A percentile compares a stretch with the other conserved stretches of the same genome.
Conservation (phyloP, 108 stramenopile genomes). For the Nannochloropsis gaditana region DNA sequence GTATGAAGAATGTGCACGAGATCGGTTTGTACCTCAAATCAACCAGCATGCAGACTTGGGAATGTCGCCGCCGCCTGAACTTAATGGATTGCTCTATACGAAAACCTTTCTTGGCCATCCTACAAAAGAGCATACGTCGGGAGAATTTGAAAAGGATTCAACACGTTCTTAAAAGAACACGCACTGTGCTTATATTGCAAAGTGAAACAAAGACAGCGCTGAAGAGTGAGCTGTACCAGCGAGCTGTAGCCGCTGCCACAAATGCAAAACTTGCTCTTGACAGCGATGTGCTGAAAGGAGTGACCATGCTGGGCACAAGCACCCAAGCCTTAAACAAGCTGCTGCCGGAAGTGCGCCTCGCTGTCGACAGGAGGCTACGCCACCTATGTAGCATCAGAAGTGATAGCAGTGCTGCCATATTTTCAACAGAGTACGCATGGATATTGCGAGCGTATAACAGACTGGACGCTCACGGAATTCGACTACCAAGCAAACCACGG, state of each 20-base stretch:
- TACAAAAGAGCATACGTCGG: background rate
- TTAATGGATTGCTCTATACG: background rate
- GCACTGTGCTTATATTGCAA: background rate
- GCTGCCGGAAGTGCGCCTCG: background rate
- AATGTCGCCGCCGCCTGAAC: background rate
- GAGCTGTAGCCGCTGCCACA: background rate
- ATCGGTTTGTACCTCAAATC: background rate
- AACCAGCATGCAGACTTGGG: background rate
- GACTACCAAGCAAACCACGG: background rate
- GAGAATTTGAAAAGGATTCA: background rate
- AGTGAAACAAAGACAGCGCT: background rate
- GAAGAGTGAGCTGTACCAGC: background rate
- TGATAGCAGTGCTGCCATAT: background rate
- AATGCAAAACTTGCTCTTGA: background rate
- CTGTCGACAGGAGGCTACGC: background rate
- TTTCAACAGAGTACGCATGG: background rate
- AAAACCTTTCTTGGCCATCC: background rate
- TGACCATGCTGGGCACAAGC: background rate
- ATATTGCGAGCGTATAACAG: background rate
- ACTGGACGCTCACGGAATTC: background rate
- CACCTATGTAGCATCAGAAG: background rate
- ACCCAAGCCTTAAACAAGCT: background rate
- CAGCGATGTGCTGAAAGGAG: background rate
- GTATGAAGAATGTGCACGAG: background rate
- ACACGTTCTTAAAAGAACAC: background rate